These are phyloP conservation scores for Starmerella tilneyi DNA, from an alignment of 805 yeast genomes.

Conservation along the genomic window DNA sequence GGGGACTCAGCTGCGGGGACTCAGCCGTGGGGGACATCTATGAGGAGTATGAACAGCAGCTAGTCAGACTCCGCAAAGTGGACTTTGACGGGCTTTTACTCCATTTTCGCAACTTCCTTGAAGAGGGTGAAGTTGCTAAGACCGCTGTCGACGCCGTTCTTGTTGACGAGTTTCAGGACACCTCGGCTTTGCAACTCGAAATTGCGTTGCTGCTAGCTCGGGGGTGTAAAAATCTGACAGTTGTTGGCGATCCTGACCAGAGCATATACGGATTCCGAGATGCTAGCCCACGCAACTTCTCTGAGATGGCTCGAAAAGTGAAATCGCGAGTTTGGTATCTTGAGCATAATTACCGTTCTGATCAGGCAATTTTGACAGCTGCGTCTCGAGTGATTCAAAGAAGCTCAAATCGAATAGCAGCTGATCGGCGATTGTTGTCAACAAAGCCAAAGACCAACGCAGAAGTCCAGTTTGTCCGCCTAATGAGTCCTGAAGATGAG, in stretches of 20 bases:
- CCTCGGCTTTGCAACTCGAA: constrained; percentile 64
- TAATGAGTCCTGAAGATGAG: background rate
- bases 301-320: constrained; percentile 40
- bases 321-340: constrained; percentile 36
- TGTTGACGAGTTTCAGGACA: constrained; percentile 93
- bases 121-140: constrained; percentile 33
- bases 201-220: constrained; percentile 46
- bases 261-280: constrained; percentile 82
- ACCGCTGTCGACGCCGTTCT: constrained; percentile 55
- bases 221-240: constrained; percentile 43
- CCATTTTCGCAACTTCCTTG: constrained; percentile 42
- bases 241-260: constrained; percentile 96
- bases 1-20: background rate
- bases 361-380: constrained; percentile 50
- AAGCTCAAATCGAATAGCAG: constrained; percentile 2
- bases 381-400: constrained; percentile 40
- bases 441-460: background rate
- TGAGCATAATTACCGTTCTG: constrained; percentile 71
- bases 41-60: constrained; percentile 50
- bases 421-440: constrained; percentile 25
- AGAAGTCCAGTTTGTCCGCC: constrained; percentile 7
- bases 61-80: constrained; percentile 37
- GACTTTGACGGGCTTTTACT: constrained; percentile 82
- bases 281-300: constrained; percentile 62
- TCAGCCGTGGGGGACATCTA: background rate